phyloP scores from a whole-genome alignment of 495 filamentous ascomycete species.

The Penicillium coprophilum region DNA sequence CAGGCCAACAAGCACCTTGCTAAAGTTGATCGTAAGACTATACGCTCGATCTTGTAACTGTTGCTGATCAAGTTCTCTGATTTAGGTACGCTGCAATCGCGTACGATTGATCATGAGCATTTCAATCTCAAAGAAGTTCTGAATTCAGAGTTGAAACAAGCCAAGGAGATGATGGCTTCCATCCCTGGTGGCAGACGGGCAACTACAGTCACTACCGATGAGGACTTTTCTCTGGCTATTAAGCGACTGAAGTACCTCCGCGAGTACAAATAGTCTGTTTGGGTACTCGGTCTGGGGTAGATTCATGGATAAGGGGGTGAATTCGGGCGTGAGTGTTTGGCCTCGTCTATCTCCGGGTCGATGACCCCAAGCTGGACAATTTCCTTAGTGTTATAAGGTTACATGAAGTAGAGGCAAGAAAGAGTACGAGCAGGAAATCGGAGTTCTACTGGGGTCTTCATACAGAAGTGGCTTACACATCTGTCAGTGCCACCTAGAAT shows the following conservation, averaged over 20 bases:
- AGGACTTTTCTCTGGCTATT: slow-evolving; percentile 2
- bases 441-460: background rate
- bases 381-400: slow-evolving; percentile 26
- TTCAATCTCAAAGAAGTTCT: background rate
- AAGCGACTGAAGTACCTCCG: slow-evolving; percentile 6
- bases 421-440: background rate
- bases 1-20: slow-evolving; percentile 3
- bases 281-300: background rate
- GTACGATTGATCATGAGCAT: background rate
- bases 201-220: background rate
- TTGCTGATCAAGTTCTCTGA: background rate
- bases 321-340: slow-evolving; percentile 3
- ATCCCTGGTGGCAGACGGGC: slow-evolving; percentile 4
- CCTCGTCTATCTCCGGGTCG: slow-evolving; percentile 36
- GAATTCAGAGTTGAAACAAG: background rate
- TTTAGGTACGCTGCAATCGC: background rate
- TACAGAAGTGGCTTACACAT: too few relatives aligned
- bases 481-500: too few relatives aligned
- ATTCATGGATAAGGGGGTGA: background rate
- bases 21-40: slow-evolving; percentile 5
- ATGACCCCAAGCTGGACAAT: slow-evolving; percentile 35
- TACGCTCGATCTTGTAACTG: background rate
- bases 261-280: background rate
- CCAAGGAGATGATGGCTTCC: slow-evolving; percentile 1
- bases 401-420: slow-evolving; percentile 2